Conservation (phyloP, 352 stramenopile genomes). For the Globisporangium cederbergense region DNA sequence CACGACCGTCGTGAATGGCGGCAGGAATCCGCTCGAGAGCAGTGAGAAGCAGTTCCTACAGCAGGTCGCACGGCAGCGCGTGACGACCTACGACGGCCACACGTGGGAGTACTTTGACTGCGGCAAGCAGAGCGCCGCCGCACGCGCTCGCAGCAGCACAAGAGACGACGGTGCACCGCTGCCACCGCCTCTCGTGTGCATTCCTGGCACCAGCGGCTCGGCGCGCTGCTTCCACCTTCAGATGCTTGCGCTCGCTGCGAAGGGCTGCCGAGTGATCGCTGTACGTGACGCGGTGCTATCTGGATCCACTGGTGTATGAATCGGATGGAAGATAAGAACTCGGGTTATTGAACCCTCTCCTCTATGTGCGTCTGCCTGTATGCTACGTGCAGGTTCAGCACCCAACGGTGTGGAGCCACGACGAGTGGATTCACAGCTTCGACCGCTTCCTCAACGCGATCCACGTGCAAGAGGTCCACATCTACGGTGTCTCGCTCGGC, state of each 20-base stretch:
- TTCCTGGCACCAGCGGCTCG: slow-evolving; percentile 53
- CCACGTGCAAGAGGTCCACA: slow-evolving; percentile 48
- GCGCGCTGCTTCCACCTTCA: slow-evolving; percentile 61
- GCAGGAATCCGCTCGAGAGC: slow-evolving; percentile 16
- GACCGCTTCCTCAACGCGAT: slow-evolving; percentile 72
- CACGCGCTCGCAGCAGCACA: slow-evolving; percentile 3
- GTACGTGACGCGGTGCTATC: slow-evolving; percentile 23
- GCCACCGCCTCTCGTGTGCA: slow-evolving; percentile 49
- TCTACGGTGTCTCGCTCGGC: slow-evolving; percentile 70
- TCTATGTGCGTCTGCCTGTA: background rate
- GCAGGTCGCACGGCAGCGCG: slow-evolving; percentile 52
- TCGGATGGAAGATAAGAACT: background rate
- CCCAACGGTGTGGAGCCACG: slow-evolving; percentile 69
- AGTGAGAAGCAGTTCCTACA: slow-evolving; percentile 61
- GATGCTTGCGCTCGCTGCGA: slow-evolving; percentile 39
- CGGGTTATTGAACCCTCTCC: no score
- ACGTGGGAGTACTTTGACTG: slow-evolving; percentile 80
- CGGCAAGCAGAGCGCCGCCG: slow-evolving; percentile 27
- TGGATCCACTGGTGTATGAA: background rate
- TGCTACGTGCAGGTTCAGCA: slow-evolving; percentile 46
- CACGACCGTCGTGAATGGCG: background rate
- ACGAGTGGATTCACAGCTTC: slow-evolving; percentile 83
- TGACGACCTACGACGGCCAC: slow-evolving; percentile 75
- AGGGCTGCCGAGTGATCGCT: slow-evolving; percentile 63
- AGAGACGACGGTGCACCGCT: background rate